Evolutionary conservation across 805 yeast species (phyloP), one percentile per base, ranked within the genome.

Genomic region (Saturnispora sekii): DNA sequence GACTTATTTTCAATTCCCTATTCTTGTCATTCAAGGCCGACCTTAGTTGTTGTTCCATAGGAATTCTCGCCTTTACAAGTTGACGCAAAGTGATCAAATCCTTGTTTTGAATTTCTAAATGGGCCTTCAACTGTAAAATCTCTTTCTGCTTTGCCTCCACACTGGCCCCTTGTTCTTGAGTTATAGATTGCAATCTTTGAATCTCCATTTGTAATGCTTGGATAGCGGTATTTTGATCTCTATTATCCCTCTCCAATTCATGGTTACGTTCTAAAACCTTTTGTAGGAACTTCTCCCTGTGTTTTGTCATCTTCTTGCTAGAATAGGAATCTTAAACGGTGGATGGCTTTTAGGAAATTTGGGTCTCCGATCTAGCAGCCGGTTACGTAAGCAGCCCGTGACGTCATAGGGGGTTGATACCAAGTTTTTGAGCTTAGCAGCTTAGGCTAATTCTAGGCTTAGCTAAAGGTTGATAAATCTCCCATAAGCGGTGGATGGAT

Each of bases 281-380:
- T n/a, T 40, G 42, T n/a, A 40, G 14, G 33, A 35, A 41, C 44
- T 41, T 41, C 15, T 41, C 42, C 17, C 26, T 40, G n/a, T 26
- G 36, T 32, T 32, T 32, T 5, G 34, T 32, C 34, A 32, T 32
- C 15, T 21, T 8, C 26, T 21, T 8, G 5, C 2, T 21, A 21
- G 26, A 21, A 21, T 6, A 8, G 26, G 6, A 21, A 21, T 21
- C 26, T 21, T 21, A 5, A 21, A 21, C 26, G 5, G 26, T 3
- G 4, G 34, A 7, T 32, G 34, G 34, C n/a, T 32, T 21, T 21
- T 2, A 21, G 15, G 34, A 32, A 32, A 32, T 32, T 32, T 32
- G 9, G 34, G 26, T 6, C 26, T 21, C 26, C 34, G 34, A 32
- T 32, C 34, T 32, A 7, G 26, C 26, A 21, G 2, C 26, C 8